Base-by-base conservation (phyloP, 495 filamentous ascomycete species). In the Penicillium odoratum region DNA sequence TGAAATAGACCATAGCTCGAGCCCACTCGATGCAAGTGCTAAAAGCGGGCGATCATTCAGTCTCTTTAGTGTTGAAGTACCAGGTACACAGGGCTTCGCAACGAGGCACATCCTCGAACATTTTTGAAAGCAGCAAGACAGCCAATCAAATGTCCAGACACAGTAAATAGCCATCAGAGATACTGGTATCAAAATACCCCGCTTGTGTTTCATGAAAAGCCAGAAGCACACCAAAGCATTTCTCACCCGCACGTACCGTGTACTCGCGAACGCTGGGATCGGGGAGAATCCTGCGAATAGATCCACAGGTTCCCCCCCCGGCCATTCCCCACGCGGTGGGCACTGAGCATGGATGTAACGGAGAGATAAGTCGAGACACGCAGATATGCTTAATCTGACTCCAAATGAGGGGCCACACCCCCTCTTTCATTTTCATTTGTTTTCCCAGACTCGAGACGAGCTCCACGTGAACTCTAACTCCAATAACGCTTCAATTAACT, bases 341-440 rank as follows among this genome's bases (percentile, higher is more conserved):
- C 67, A 67, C 64, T 62, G 60, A 55, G 67, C 67, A 69, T 67
- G 67, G 67, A 63, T 69, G 64, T 62, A 55, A 67, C 61, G 66
- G 64, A 67, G 57, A 62, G 64, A 66, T 56, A 64, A 55, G 40
- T 57, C 55, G 59, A 61, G 57, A 64, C 52, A 65, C 64, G 53
- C 57, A 69, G 66, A 69, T 69, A 69, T 69, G 67, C 67, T 69
- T 69, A 69, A 69, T 59, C 67, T 67, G 57, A 69, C 67, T 65
- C 61, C 67, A 67, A 57, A 67, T 60, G 61, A 50, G 55, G 33
- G 8, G 59, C 56, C 55, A 57, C 55, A 46, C 26, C 46, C 54
- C 56, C 46, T 50, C 44, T 48, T 48, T 18, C 30, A 10, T 48
- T n/a, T 48, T 48, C 21, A n/a, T 31, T 31, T 30, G 4, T 30